These are phyloP conservation scores for Hura crepitans DNA, from an alignment of 441 rosid genomes.

Conservation along the genomic window DNA sequence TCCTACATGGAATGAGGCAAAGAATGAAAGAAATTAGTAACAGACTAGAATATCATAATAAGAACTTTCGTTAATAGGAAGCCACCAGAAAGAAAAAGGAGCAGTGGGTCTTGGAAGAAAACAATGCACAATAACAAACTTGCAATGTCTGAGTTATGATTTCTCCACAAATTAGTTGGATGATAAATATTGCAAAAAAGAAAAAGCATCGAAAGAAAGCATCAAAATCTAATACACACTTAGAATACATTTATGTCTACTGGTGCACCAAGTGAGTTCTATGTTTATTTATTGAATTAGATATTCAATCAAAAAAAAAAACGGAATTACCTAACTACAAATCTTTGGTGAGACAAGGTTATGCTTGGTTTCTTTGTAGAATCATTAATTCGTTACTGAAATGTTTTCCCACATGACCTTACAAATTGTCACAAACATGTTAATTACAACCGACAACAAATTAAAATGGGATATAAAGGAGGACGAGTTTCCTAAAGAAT, in stretches of 20 bases:
- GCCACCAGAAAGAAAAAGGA: slow-evolving; percentile 5
- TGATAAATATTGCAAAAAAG: not conserved
- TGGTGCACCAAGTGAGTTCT: no score
- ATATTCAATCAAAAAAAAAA: not conserved
- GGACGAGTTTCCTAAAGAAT: not conserved
- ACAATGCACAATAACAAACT: not conserved
- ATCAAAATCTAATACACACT: not conserved
- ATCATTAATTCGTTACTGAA: not conserved
- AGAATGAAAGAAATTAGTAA: not conserved
- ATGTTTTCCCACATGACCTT: not conserved
- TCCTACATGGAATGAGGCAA: slow-evolving; percentile 43
- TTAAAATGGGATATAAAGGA: not conserved
- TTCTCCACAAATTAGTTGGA: not conserved
- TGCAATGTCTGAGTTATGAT: not conserved
- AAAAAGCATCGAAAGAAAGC: not conserved
- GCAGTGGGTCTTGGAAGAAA: not conserved
- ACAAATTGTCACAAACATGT: not conserved
- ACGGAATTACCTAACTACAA: not conserved
- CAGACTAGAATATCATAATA: not conserved
- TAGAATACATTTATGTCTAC: no score
- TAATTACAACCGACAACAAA: not conserved
- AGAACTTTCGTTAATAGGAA: not conserved
- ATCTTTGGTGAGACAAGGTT: not conserved
- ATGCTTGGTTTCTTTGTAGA: not conserved
- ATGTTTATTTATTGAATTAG: no score